Evolutionary conservation across 2,329 filamentous ascomycete species (phyloP), one percentile per base, ranked within the genome.

Genomic region (Boeremia lycopersici): DNA sequence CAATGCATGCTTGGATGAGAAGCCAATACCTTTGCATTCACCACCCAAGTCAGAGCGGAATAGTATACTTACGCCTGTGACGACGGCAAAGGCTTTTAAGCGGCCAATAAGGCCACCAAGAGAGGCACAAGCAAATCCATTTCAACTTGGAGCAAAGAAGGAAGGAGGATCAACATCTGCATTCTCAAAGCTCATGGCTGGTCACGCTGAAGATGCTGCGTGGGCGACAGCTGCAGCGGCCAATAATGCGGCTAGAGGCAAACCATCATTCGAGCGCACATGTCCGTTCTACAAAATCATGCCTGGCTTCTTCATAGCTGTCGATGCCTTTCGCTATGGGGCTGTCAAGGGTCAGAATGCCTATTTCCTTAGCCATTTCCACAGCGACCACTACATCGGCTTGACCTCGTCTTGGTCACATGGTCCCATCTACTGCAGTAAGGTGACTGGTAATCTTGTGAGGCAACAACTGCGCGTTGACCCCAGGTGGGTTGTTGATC

Each of bases 231-330:
- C 95, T 11, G 92, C 93, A 0, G 89, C 91, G 1, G 82, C 89
- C 1, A 92, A 96, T 71, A 79, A 84, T 26, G 84, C 89, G 1
- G 87, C 92, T 2, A 84, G 91, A 35, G 93, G 95, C 19, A 95
- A 91, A 70, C 90, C 89, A 15, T 89, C 93, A 0, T 95, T 93
- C 67, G 85, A 93, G 68, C 86, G 95, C 43, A 97, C 91, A 0
- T 99, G 95, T 69, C 95, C 95, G 0, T 99, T 99, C 68, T 99
- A 99, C 80, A 99, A 99, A 75, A 97, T 98, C 60, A 88, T 99
- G 77, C 93, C 93, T 0, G 92, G 91, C 0, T 89, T 97, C 67
- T 91, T 84, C 60, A 96, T 98, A 48, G 96, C 91, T 53, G 95
- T 99, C 0, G 95, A 99, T 74, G 95, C 95, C 0, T 96, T 99